These are phyloP conservation scores for Metschnikowia dekortorum DNA, from an alignment of 805 yeast species.

Conservation along the genomic window DNA sequence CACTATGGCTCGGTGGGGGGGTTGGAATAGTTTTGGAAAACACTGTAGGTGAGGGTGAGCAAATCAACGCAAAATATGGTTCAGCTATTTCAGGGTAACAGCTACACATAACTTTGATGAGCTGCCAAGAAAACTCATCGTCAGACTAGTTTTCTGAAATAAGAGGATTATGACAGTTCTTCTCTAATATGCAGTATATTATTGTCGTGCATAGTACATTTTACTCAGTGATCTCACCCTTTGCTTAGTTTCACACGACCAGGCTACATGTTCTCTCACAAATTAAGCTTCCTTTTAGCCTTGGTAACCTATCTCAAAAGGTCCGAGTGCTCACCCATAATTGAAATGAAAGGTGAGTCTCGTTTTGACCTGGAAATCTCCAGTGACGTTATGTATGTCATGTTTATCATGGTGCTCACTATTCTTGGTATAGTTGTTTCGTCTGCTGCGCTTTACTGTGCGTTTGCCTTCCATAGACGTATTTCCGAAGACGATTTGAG, in stretches of 20 bases:
- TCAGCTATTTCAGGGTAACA: too few species aligned
- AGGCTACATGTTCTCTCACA: constrained; percentile 1
- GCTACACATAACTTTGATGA: too few species aligned
- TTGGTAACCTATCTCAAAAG: background rate
- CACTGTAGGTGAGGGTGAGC: too few species aligned
- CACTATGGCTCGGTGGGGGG: too few species aligned
- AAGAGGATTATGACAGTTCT: too few species aligned
- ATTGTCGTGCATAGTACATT: constrained; percentile 2
- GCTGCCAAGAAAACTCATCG: too few species aligned
- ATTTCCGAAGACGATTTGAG: constrained; percentile 5
- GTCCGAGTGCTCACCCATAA: background rate
- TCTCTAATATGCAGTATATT: background rate
- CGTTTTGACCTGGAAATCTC: background rate
- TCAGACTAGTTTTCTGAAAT: too few species aligned
- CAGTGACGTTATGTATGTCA: constrained; percentile 1
- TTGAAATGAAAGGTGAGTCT: background rate
- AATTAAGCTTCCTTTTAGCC: background rate
- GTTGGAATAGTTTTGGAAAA: too few species aligned
- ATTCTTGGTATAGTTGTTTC: constrained; percentile 2
- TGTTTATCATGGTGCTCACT: constrained; percentile 1
- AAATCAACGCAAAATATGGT: too few species aligned
- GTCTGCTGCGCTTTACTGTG: constrained; percentile 1
- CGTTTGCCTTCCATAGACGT: constrained; percentile 2
- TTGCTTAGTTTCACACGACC: background rate
- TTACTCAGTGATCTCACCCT: background rate